Evolutionary conservation across 192 early-diverging fungal genomes (phyloP), one percentile per base, ranked within the genome.

Genomic region (Coemansia sp.): DNA sequence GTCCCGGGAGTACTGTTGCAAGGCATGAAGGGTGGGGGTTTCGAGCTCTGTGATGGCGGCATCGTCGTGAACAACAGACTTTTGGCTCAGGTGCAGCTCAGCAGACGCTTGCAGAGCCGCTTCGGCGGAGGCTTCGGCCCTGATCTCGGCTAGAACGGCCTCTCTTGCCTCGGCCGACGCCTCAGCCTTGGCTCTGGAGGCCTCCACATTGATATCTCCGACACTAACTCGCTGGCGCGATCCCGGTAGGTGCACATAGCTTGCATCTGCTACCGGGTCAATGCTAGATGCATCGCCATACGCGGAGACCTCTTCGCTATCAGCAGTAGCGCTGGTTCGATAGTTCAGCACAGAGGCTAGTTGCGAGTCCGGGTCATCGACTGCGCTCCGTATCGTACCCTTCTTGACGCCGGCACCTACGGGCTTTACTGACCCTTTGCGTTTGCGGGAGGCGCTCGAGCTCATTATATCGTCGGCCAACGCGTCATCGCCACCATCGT

Each of bases 91-190:
- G 28, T 72, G 71, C 8, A 79, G 72, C 64, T 73, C 77, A 0
- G 77, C 62, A 5, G 77, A 79, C 7, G 70, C 77, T 18, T 74
- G 65, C 7, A 68, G 37, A 2, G 77, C 77, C 0, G 77, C 77
- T 37, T 79, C 68, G 0, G 72, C 77, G 4, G 77, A 79, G 14
- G 77, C 77, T 18, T 79, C 68, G 10, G 77, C 77, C 6, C 72
- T 57, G 26, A 79, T 57, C 18, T 79, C 77, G 0, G 72, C 70
- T 28, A 79, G 64, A 38, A 79, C 72, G 2, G 77, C 72, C 39
- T 73, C 77, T 16, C 77, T 66, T 3, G 77, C 77, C 3, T 70
- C 77, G 0, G 58, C 61, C 0, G 72, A 66, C 12, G 77, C 77
- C 53, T 79, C 77, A 0, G 61, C 68, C n/a, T 65, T 62, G 6